Percentiles rank a stretch among this genome's conserved stretches.
Evolutionary conservation across 352 stramenopile species (phyloP).

Genomic region (Globisporangium sylvaticum): DNA sequence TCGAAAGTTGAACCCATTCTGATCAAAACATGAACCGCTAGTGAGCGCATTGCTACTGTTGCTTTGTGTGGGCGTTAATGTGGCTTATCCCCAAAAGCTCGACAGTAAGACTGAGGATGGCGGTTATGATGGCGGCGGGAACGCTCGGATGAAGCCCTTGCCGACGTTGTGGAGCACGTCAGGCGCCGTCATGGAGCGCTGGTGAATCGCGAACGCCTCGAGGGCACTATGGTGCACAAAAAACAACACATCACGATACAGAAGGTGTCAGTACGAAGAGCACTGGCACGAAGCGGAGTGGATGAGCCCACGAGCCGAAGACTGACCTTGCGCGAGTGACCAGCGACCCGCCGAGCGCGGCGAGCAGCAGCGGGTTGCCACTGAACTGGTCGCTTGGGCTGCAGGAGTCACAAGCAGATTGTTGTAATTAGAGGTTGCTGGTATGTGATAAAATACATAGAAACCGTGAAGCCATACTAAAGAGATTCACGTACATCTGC

Average conservation of each 20-base stretch:
- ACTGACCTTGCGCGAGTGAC: slow-evolving; percentile 73
- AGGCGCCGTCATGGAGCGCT: slow-evolving; percentile 79
- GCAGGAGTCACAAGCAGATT: background rate
- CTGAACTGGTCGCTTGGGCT: slow-evolving; percentile 24
- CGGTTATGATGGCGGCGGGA: slow-evolving; percentile 14
- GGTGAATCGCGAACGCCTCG: slow-evolving; percentile 64
- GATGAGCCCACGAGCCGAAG: background rate
- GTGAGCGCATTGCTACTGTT: background rate
- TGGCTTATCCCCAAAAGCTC: background rate
- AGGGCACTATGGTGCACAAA: slow-evolving; percentile 23
- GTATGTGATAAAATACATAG: background rate
- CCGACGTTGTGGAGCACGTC: slow-evolving; percentile 71
- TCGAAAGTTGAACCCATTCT: background rate
- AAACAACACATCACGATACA: background rate
- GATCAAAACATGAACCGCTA: background rate
- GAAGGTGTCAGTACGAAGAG: background rate
- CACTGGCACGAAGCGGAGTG: background rate
- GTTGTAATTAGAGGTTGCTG: background rate
- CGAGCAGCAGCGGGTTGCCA: slow-evolving; percentile 58
- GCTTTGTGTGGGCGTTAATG: background rate
- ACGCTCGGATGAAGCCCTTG: slow-evolving; percentile 52
- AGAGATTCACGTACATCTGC: slow-evolving; percentile 28
- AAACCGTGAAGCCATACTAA: background rate
- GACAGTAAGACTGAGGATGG: background rate
- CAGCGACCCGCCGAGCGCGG: slow-evolving; percentile 72